These are phyloP conservation scores for Naganishia sp. DNA, from an alignment of 1,284 basidiomycete species.

Conservation along the genomic window DNA sequence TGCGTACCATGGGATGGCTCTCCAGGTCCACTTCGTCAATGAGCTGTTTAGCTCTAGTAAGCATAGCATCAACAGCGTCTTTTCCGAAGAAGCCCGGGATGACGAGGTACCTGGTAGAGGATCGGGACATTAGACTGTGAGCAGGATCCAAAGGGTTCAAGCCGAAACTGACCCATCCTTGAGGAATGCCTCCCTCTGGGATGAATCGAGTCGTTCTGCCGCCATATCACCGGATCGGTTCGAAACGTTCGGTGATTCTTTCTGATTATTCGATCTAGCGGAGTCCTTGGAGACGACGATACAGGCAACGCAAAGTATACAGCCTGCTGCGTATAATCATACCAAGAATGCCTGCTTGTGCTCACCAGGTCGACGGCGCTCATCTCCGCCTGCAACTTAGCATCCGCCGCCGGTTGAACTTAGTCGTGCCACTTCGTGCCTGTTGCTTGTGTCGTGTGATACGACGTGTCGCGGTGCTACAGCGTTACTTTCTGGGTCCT, in stretches of 20 bases:
- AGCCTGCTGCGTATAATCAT: too few relatives aligned
- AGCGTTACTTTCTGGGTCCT: too few relatives aligned
- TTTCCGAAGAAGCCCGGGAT: constrained; percentile 69
- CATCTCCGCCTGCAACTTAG: too few relatives aligned
- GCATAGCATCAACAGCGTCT: constrained; percentile 64
- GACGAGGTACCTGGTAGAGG: constrained; percentile 66
- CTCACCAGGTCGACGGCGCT: too few relatives aligned
- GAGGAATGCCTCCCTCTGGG: constrained; percentile 15
- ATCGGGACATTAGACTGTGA: background rate
- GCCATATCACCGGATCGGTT: background rate
- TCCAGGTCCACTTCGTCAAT: constrained; percentile 72
- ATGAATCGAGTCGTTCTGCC: background rate
- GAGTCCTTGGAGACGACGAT: too few relatives aligned
- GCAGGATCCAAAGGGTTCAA: background rate
- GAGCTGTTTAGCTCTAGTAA: constrained; percentile 70
- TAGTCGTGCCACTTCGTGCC: too few relatives aligned
- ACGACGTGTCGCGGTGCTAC: too few relatives aligned
- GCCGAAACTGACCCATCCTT: constrained; percentile 8
- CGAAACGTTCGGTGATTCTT: background rate
- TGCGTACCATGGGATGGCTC: constrained; percentile 74
- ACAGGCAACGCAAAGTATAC: too few relatives aligned
- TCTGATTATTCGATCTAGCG: too few relatives aligned
- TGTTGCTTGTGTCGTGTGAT: too few relatives aligned
- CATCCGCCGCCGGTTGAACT: too few relatives aligned
- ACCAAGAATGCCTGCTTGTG: too few relatives aligned